A percentile compares a stretch with the other conserved stretches of the same genome.
phyloP scores from a whole-genome alignment of 768 basidiomycete species.

The Ramaria sp. region DNA sequence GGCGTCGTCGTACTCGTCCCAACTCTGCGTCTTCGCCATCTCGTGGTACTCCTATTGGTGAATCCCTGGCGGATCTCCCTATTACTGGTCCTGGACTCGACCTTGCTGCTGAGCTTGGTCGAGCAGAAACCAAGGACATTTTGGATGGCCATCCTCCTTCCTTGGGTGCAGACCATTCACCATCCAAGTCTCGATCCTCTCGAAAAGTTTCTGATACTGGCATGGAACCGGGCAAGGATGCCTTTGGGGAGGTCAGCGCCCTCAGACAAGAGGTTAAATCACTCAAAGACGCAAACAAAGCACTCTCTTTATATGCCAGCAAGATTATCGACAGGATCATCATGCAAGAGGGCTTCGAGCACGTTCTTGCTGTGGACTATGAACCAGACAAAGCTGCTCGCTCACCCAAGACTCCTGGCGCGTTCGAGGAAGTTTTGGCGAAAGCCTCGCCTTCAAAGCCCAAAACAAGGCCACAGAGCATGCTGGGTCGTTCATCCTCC shows the following conservation, averaged over 20 bases:
- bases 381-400: conserved; percentile 35
- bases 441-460: conserved; percentile 9
- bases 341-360: conserved; percentile 92
- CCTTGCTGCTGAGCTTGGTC: conserved; percentile 83
- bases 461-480: conserved; percentile 4
- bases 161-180: conserved; percentile 36
- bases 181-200: neutral
- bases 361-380: conserved; percentile 89
- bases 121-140: conserved; percentile 83
- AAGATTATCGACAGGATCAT: conserved; percentile 99
- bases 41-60: conserved; percentile 40
- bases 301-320: conserved; percentile 86
- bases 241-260: conserved; percentile 55
- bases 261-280: conserved; percentile 81
- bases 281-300: conserved; percentile 93
- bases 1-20: neutral
- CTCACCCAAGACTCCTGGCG: conserved; percentile 25
- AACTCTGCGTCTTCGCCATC: conserved; percentile 31
- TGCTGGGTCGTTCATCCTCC: conserved; percentile 1
- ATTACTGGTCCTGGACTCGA: conserved; percentile 85
- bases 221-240: conserved; percentile 23
- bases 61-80: conserved; percentile 77
- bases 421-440: conserved; percentile 7
- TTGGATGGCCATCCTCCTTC: conserved; percentile 35
- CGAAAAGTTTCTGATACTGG: conserved; percentile 17